Evolutionary conservation across 139 green algal species (phyloP), one percentile per base, ranked within the genome.

Genomic region (Chlorella sp.): DNA sequence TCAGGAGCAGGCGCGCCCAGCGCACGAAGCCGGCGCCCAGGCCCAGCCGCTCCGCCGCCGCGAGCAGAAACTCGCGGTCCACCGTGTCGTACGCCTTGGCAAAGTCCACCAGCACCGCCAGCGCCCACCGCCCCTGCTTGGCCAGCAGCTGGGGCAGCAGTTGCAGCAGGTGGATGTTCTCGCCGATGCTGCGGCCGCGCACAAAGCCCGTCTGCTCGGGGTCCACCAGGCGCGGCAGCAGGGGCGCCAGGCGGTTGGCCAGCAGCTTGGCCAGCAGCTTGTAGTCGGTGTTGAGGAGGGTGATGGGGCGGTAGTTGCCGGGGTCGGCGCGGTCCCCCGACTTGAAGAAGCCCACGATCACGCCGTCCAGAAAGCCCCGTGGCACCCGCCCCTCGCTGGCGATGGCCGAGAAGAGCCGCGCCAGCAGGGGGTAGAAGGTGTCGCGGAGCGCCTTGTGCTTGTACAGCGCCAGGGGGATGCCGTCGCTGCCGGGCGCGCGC

Each of bases 31-130:
- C 68, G 25, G 29, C 58, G 2, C 66, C 66, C 43, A 79, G 29
- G 2, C 80, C 80, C 12, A 85, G 36, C 0, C 15, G 31, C 36
- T 53, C 25, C 55, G 79, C 41, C n/a, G 73, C 45, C 0, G 33
- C 62, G 0, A 82, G 25, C 27, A 82, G 45, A 59, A 82, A 82
- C 2, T 23, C 27, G 12, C 74, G 45, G 36, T 79, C 67, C 23
- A 85, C 0, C 3, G 80, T 85, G 56, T 82, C 74, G 43, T 79
- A 86, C n/a, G n/a, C n/a, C n/a, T n/a, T n/a, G n/a, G n/a, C n/a
- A 21, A 82, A 79, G 29, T 75, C 80, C 12, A 77, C 42, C 8
- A 85, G 70, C 0, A 40, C 43, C n/a, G n/a, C n/a, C n/a, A n/a
- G n/a, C n/a, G n/a, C n/a, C n/a, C n/a, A n/a, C n/a, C n/a, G n/a